Evolutionary conservation across 2,329 filamentous ascomycete genomes (phyloP), one percentile per base, ranked within the genome.

Genomic region (Chrysoporthe deuterocubensis): DNA sequence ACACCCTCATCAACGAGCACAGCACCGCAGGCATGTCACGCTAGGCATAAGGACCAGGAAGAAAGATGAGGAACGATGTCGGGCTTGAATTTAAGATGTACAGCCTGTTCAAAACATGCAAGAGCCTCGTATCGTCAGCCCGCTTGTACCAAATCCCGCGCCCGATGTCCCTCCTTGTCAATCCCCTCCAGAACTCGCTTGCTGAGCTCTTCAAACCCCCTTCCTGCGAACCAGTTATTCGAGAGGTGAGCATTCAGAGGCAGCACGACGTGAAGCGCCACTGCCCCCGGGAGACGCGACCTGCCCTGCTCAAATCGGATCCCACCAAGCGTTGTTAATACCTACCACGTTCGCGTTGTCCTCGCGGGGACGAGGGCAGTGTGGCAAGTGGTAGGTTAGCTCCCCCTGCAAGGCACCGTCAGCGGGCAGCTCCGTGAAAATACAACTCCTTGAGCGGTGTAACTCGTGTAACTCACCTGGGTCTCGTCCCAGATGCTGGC

Each of bases 401-500:
- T 61, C 43, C 59, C 59, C 59, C 42, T 57, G 26, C 26, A 57
- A 37, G 54, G 1, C 67, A 64, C 16, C 6, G 26, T 37, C 26
- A 16, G 21, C 16, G 54, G 26, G 1, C 0, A 0, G 13, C 32
- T 5, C 54, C 13, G 26, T 13, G 21, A 34, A 54, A n/a, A 26
- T 26, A 26, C 54, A 34, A 3, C 26, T 2, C 21, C 14, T 3
- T 1, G 21, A 37, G 11, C 43, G 74, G 71, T 71, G 57, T 74
- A 76, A 73, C 77, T 79, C 79, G 71, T 71, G 57, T 74, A 76
- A 73, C 77, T 79, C 79, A 82, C 80, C 81, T 82, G 79, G 83
- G 83, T 83, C 83, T 74, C 85, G 83, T 84, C 83, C 83, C 79
- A 82, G 82, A 82, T 74, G 83, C 83, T 85, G 83, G 83, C 83